phyloP scores from a whole-genome alignment of 768 basidiomycete genomes.

The Pulveroboletus sp. region DNA sequence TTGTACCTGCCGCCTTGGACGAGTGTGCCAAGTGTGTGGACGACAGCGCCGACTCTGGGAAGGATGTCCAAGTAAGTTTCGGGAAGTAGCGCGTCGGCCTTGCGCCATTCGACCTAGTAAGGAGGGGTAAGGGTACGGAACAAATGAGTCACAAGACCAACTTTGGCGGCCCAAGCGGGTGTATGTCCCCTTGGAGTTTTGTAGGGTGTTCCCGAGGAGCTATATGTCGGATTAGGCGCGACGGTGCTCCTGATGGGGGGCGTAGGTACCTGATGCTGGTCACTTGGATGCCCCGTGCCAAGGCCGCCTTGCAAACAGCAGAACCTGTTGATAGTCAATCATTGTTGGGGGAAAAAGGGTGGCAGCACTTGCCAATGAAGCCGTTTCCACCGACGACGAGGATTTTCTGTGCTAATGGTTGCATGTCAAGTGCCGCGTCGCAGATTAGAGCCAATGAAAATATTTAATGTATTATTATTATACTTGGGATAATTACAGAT shows the following conservation, averaged over 20 bases:
- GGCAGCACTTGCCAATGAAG: conserved; percentile 71
- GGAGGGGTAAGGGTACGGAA: conserved; percentile 5
- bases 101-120: conserved; percentile 81
- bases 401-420: conserved; percentile 49
- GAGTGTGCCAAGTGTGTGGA: conserved; percentile 92
- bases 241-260: not conserved
- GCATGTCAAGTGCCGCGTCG: conserved; percentile 11
- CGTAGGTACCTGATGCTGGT: conserved; percentile 78
- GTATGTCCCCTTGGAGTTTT: conserved; percentile 85
- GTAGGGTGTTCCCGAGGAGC: conserved; percentile 86
- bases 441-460: no score
- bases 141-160: conserved; percentile 29
- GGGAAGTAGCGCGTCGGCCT: conserved; percentile 79
- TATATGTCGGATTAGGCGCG: conserved; percentile 27
- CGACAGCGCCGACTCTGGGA: conserved; percentile 67
- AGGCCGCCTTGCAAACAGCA: conserved; percentile 85
- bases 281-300: conserved; percentile 81
- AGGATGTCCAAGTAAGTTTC: conserved; percentile 70
- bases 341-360: not conserved
- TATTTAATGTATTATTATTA: no score
- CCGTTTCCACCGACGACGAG: conserved; percentile 99
- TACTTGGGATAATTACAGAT: no score
- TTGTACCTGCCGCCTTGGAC: conserved; percentile 85
- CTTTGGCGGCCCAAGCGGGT: conserved; percentile 83
- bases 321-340: conserved; percentile 60